Evolutionary conservation across 106 monocot genomes (phyloP), one percentile per base, ranked within the genome.

Genomic region (Posidonia australis): DNA sequence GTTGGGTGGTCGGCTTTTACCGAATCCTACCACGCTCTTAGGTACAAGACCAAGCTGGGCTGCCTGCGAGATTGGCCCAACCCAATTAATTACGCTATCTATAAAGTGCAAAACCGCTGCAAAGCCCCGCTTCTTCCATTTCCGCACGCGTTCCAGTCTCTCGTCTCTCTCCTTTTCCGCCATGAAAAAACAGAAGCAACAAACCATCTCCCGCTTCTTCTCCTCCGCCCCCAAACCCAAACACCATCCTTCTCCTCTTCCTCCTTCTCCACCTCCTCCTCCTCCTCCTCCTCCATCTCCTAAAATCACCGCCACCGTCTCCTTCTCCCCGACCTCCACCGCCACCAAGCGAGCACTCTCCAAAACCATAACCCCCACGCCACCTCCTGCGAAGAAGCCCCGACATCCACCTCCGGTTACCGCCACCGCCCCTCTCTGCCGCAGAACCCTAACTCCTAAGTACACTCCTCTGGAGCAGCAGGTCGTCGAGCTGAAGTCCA

Each of bases 131-230:
- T 60, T 20, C 60, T 13, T 1, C 60, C 60, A 31, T 13, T 18
- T 13, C 62, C 24, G 20, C 44, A 11, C 32, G 0, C 13, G 1
- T 10, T 30, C 19, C 36, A 5, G 1, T 5, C 60, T 18, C 63
- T 64, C 59, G 13, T 0, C 62, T 41, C 60, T 44, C 20, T 16
- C 31, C 60, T 44, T 52, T 19, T 10, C 13, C 31, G 43, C 64
- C 51, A 94, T 94, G 90, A 86, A 87, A 46, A 90, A 90, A 60
- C 82, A 76, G 13, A 96, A 83, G 77, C 96, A 96, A 64, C 96
- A 90, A 54, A 61, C 72, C 20, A 82, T 96, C 66, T 96, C 96
- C 66, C 90, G 96, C 76, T 96, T 96, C 87, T 96, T 96, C 74
- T 51, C 86, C 58, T 80, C 87, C 31, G 86, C 62, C 79, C 17